Percentiles rank a stretch among this genome's conserved stretches.
These are phyloP conservation scores for Citrullus colocynthis DNA, from an alignment of 306 rosid species.

Conservation along the genomic window DNA sequence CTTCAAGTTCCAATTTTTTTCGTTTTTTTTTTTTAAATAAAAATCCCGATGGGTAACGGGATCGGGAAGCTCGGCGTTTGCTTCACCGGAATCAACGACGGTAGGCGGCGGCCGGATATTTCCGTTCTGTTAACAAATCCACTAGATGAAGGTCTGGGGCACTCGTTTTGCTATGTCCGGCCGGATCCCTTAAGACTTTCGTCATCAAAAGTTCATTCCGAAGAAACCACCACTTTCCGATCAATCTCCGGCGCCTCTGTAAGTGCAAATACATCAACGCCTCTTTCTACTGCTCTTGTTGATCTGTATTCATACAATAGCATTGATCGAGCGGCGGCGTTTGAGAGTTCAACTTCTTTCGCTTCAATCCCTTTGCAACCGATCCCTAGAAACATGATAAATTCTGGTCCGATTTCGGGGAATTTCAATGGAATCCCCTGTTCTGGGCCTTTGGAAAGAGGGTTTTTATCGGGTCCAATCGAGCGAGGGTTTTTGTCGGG, in stretches of 20 bases:
- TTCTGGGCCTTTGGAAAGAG: slow-evolving; percentile 81
- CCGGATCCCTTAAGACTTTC: slow-evolving; percentile 72
- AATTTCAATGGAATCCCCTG: slow-evolving; percentile 32
- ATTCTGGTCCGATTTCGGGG: slow-evolving; percentile 67
- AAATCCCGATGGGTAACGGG: slow-evolving; percentile 67
- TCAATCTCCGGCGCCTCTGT: slow-evolving; percentile 95
- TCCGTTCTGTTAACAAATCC: slow-evolving; percentile 46
- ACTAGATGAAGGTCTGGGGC: slow-evolving; percentile 76
- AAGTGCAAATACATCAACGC: slow-evolving; percentile 93
- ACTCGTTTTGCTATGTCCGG: slow-evolving; percentile 91
- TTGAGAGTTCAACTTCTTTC: slow-evolving; percentile 81
- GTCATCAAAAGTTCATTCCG: slow-evolving; percentile 74
- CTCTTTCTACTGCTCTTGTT: slow-evolving; percentile 65
- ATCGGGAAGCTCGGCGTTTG: slow-evolving; percentile 66
- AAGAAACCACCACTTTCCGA: slow-evolving; percentile 84
- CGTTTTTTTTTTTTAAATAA: background rate
- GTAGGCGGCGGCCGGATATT: slow-evolving; percentile 37
- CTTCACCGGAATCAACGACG: slow-evolving; percentile 43
- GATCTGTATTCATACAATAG: slow-evolving; percentile 63
- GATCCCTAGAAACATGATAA: slow-evolving; percentile 43
- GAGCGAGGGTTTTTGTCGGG: slow-evolving; percentile 98
- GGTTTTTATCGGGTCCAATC: slow-evolving; percentile 88
- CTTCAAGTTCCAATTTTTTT: background rate
- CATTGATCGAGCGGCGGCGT: slow-evolving; percentile 83
- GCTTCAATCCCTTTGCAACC: slow-evolving; percentile 93